These are phyloP conservation scores for Sclerotinia nivalis DNA, from an alignment of 2,329 filamentous ascomycete genomes.

Conservation along the genomic window DNA sequence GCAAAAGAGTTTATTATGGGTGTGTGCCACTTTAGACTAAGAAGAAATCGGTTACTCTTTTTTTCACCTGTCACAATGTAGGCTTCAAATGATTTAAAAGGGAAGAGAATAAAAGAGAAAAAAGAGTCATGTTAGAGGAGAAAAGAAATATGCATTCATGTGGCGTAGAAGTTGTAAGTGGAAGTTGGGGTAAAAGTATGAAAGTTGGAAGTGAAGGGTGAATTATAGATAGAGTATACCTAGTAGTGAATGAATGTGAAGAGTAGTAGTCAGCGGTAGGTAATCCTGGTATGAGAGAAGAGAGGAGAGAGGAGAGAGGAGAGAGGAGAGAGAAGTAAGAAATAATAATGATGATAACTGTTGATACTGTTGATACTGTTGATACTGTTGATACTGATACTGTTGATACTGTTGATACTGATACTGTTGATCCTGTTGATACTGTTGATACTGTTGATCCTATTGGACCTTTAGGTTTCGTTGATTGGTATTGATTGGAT, in stretches of 20 bases:
- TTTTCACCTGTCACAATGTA: constrained; percentile 10
- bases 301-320: background rate
- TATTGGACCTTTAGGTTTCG: too few species aligned
- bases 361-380: too few species aligned
- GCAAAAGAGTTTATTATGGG: constrained; percentile 10
- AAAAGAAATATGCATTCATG: background rate
- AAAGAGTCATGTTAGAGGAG: too few species aligned
- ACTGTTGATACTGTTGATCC: too few species aligned
- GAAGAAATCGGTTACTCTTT: constrained; percentile 10
- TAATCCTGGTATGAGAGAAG: background rate
- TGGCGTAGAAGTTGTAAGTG: background rate
- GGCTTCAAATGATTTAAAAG: background rate
- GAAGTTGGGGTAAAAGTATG: background rate
- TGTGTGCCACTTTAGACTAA: constrained; percentile 6
- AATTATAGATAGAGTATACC: background rate
- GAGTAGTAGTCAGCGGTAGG: background rate
- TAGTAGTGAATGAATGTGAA: background rate
- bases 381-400: too few species aligned
- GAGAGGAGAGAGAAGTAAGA: background rate
- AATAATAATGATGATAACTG: too few species aligned
- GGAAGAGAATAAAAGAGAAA: background rate
- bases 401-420: too few species aligned
- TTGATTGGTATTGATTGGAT: too few species aligned
- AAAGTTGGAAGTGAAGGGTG: background rate
- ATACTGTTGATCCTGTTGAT: too few species aligned